Conservation (phyloP, 2,329 filamentous ascomycete genomes). For the Talaromyces pinophilus region DNA sequence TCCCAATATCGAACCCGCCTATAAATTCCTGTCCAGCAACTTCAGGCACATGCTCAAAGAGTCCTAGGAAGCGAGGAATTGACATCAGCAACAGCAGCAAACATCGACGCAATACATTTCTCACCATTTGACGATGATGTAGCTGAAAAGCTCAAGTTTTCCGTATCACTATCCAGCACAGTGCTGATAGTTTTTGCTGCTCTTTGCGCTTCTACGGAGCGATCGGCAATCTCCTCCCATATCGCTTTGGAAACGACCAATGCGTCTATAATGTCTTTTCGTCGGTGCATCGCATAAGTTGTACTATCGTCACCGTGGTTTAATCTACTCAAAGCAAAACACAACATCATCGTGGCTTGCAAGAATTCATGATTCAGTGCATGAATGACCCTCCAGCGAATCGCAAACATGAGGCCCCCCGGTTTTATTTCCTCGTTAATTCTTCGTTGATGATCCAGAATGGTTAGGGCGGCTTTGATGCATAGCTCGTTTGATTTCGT, state of each 20-base stretch:
- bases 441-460: constrained; percentile 58
- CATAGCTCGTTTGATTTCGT: constrained; percentile 14
- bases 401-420: constrained; percentile 19
- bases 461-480: constrained; percentile 55
- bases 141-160: not conserved
- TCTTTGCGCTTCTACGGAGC: constrained; percentile 17
- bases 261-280: constrained; percentile 17
- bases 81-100: not conserved
- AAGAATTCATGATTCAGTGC: constrained; percentile 22
- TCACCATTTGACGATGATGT: not conserved
- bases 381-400: constrained; percentile 19
- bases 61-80: not conserved
- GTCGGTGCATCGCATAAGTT: not conserved
- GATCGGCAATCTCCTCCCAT: constrained; percentile 15
- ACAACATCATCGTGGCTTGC: constrained; percentile 24
- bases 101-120: not conserved
- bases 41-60: not conserved
- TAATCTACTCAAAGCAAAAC: constrained; percentile 20
- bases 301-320: not conserved
- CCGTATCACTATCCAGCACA: not conserved
- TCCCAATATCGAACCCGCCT: constrained; percentile 5
- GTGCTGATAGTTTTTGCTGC: constrained; percentile 18
- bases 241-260: constrained; percentile 13
- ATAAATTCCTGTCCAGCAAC: not conserved
- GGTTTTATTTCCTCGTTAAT: constrained; percentile 28